Base-by-base conservation (phyloP, 1,284 basidiomycete species). In the Pisolithus thermaeus region DNA sequence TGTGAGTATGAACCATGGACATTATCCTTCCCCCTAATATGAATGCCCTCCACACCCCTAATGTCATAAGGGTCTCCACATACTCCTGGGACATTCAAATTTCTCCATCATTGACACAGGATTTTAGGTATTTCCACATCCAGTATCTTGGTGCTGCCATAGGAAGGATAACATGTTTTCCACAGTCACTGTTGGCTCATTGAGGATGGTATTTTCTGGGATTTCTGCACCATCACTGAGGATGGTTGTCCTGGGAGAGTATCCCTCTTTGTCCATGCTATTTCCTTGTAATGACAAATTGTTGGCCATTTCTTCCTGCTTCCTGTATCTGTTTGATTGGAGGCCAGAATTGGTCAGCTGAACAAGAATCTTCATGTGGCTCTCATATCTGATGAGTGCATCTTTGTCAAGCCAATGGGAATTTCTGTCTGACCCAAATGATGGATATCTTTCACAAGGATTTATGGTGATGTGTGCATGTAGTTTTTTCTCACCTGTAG, bases 1-100 rank as follows among this genome's bases (percentile, higher is more conserved):
- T 30, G 7, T 30, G 28, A 6, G 25, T 30, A 2, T 30, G 8
- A 9, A 30, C 9, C 8, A 30, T 7, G 4, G 28, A 30, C 20
- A 49, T 36, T 3, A 23, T 18, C 5, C 6, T 23, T 6, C 48
- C 48, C 4, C 41, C 18, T 3, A 49, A 9, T 2, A 49, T 36
- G 7, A 49, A 49, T 7, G 23, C 39, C 30, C 47, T 49, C 47
- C 39, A 49, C 32, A 43, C 47, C 5, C 47, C 47, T 2, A 49
- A 12, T 6, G n/a, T 4, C 2, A 1, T 4, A 18, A 49, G 39
- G 18, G 5, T 43, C 0, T 16, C n/a, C 7, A 49, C 16, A 20
- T 35, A 41, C 0, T 49, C 39, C 40, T 49, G 47, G 7, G 40
- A 5, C 28, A 49, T 36, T 7, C 47, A 49, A 12, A 32, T 23